phyloP scores from a whole-genome alignment of 352 stramenopile genomes.

The Pythium sp. region DNA sequence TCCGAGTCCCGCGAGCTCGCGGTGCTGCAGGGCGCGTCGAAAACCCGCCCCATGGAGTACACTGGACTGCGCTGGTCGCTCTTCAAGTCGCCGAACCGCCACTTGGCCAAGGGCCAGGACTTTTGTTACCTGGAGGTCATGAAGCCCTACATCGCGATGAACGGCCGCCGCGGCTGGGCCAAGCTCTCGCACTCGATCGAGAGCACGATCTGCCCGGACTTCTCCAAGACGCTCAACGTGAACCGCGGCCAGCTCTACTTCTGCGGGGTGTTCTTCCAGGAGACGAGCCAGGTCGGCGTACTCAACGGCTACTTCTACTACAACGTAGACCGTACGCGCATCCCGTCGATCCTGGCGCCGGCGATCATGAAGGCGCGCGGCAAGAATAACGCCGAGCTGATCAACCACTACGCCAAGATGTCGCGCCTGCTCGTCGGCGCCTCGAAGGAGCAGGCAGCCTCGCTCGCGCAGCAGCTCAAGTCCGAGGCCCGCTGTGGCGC shows the following conservation, averaged over 20 bases:
- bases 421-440: slow-evolving; percentile 33
- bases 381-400: slow-evolving; percentile 55
- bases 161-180: slow-evolving; percentile 64
- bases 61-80: slow-evolving; percentile 70
- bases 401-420: slow-evolving; percentile 75
- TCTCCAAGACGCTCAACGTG: slow-evolving; percentile 32
- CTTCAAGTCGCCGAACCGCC: slow-evolving; percentile 51
- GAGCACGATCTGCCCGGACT: slow-evolving; percentile 54
- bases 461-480: slow-evolving; percentile 50
- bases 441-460: slow-evolving; percentile 29
- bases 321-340: slow-evolving; percentile 40
- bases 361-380: slow-evolving; percentile 55
- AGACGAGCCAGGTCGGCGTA: slow-evolving; percentile 45
- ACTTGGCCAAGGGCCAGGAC: slow-evolving; percentile 60
- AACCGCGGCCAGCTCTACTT: slow-evolving; percentile 58
- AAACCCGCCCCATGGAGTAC: slow-evolving; percentile 41
- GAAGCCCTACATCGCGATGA: slow-evolving; percentile 52
- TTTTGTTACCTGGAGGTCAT: slow-evolving; percentile 78
- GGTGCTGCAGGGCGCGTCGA: slow-evolving; percentile 39
- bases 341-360: slow-evolving; percentile 40
- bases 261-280: slow-evolving; percentile 68
- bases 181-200: slow-evolving; percentile 73
- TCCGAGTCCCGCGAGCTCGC: slow-evolving; percentile 57
- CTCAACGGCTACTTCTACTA: slow-evolving; percentile 64
- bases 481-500: slow-evolving; percentile 56